Evolutionary conservation across 805 yeast genomes (phyloP).

Genomic region (Saccharomyces kudriavzevii): DNA sequence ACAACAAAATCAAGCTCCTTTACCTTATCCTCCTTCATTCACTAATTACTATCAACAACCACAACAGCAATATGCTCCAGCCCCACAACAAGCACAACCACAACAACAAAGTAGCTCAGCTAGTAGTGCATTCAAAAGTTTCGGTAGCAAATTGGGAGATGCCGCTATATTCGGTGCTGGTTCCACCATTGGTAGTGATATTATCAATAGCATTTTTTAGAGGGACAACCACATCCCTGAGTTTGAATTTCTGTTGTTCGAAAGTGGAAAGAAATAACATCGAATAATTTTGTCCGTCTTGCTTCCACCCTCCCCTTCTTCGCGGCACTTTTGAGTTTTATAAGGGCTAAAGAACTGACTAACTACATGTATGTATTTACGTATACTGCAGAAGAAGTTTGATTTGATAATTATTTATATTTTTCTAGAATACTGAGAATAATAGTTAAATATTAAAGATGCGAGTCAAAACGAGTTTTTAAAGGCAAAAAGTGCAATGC

Average conservation of each 20-base stretch:
- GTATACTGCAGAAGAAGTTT: not conserved
- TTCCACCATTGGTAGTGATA: slow-evolving; percentile 69
- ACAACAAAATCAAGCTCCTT: slow-evolving; percentile 1
- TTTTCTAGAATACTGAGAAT: too few species aligned
- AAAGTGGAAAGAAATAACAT: not conserved
- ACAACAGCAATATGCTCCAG: slow-evolving; percentile 4
- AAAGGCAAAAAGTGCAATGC: too few species aligned
- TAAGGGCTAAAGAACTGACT: not conserved
- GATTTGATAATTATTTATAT: not conserved
- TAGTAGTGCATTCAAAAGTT: slow-evolving; percentile 37
- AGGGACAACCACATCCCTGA: too few species aligned
- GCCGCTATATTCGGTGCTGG: slow-evolving; percentile 90
- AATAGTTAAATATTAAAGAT: too few species aligned
- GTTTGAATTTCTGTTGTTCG: not conserved
- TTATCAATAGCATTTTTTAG: slow-evolving; percentile 34
- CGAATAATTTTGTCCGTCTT: too few species aligned
- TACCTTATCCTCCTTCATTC: slow-evolving; percentile 1
- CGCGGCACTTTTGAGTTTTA: not conserved
- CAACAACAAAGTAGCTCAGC: slow-evolving; percentile 1
- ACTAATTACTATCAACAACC: not conserved
- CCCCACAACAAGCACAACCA: slow-evolving; percentile 5
- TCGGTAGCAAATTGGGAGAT: slow-evolving; percentile 66
- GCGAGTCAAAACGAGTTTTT: too few species aligned
- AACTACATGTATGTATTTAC: not conserved
- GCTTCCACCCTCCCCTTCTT: too few species aligned